phyloP scores from a whole-genome alignment of 768 basidiomycete species.

The Mrakia frigida region DNA sequence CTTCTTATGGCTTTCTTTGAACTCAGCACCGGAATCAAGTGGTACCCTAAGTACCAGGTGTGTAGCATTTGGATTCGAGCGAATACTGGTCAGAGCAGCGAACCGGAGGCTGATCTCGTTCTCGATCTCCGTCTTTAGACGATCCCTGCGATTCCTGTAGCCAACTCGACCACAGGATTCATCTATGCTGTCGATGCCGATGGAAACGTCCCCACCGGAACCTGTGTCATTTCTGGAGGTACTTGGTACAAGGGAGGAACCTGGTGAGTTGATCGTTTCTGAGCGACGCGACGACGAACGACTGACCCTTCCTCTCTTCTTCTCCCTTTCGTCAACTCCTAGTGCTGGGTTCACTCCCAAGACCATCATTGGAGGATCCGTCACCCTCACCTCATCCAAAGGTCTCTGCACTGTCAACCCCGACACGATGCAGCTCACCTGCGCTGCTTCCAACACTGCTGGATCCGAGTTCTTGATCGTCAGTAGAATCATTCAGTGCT shows the following conservation, averaged over 20 bases:
- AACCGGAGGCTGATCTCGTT: too few relatives aligned
- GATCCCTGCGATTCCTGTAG: constrained; percentile 14
- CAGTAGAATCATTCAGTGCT: background rate
- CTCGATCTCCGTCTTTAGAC: too few relatives aligned
- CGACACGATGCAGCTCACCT: constrained; percentile 8
- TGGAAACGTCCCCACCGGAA: constrained; percentile 10
- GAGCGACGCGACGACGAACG: background rate
- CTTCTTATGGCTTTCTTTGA: background rate
- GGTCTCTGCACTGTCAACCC: constrained; percentile 24
- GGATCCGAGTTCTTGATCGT: constrained; percentile 26
- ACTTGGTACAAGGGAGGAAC: constrained; percentile 31
- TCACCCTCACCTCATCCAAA: constrained; percentile 27
- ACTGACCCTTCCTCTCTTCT: background rate
- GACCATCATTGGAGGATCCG: constrained; percentile 20
- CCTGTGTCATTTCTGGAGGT: constrained; percentile 28
- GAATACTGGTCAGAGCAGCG: too few relatives aligned
- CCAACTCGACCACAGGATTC: constrained; percentile 17
- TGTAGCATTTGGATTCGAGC: too few relatives aligned
- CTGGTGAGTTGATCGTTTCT: background rate
- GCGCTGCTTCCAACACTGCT: constrained; percentile 18
- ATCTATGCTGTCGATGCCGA: constrained; percentile 22
- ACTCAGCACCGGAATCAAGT: constrained; percentile 16
- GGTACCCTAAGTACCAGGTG: constrained; percentile 26
- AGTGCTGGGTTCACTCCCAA: constrained; percentile 28
- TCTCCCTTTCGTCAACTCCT: too few relatives aligned